Conservation (phyloP, 1,139 yeast species). For the Nadsonia starkeyi-henricii region DNA sequence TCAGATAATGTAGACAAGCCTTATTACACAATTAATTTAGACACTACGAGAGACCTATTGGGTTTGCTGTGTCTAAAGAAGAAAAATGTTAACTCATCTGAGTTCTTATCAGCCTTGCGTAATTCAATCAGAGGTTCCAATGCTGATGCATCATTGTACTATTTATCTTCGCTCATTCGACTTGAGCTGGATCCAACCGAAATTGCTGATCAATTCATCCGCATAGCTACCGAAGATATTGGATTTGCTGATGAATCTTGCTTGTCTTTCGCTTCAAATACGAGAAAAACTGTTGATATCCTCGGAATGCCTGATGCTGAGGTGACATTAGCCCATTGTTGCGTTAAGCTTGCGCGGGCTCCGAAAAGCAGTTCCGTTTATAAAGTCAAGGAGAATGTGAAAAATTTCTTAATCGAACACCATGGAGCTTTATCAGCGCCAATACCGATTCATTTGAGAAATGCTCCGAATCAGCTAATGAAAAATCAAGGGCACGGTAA, state of each 20-base stretch:
- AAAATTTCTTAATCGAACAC: constrained; percentile 13
- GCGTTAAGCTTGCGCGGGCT: constrained; percentile 73
- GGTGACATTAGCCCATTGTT: constrained; percentile 78
- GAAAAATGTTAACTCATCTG: constrained; percentile 86
- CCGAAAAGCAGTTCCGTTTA: constrained; percentile 77
- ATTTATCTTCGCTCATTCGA: constrained; percentile 70
- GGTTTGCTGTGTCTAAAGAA: constrained; percentile 66
- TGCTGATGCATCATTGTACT: constrained; percentile 80
- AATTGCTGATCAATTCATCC: constrained; percentile 81
- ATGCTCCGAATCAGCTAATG: constrained; percentile 1
- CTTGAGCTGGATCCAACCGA: constrained; percentile 93
- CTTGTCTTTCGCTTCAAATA: constrained; percentile 74
- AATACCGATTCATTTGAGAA: not conserved
- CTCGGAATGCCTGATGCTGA: constrained; percentile 98
- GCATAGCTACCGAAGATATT: constrained; percentile 85
- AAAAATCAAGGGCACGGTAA: constrained; percentile 4
- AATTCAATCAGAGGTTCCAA: constrained; percentile 80
- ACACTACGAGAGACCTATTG: constrained; percentile 31
- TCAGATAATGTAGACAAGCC: not conserved
- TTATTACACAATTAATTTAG: constrained; percentile 15
- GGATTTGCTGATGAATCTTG: constrained; percentile 75
- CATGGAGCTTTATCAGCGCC: not conserved
- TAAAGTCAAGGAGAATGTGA: constrained; percentile 59
- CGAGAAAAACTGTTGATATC: constrained; percentile 77
- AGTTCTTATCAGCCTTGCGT: constrained; percentile 86